Evolutionary conservation across 768 basidiomycete species (phyloP), one percentile per base, ranked within the genome.

Genomic region (Megacollybia marginata): DNA sequence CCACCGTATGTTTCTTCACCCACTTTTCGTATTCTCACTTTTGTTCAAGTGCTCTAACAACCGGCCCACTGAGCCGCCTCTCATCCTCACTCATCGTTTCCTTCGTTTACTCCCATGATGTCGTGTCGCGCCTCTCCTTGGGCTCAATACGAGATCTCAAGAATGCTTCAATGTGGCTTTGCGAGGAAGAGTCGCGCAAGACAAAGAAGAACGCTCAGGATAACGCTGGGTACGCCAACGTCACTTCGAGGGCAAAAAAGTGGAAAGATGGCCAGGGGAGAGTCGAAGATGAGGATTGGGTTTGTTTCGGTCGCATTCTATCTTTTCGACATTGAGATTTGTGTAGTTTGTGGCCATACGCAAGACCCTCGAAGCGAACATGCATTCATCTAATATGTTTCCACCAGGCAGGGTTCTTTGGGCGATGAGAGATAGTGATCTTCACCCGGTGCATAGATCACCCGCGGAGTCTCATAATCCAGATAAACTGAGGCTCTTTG

Each of bases 301-400:
- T 81, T 46, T 43, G 66, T 16, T 36, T 43, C 2, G 28, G 20
- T 46, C 48, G 8, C 42, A 42, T 36, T 5, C 16, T 28, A 9
- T 34, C 15, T 16, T 46, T 40, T 42, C 33, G n/a, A 42, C 48
- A 19, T n/a, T 48, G 46, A 45, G 47, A 16, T 15, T 36, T 38
- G 15, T 51, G 23, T 49, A 91, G 89, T 88, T 92, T 58, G 69
- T 91, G 35, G 78, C 87, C 0, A 76, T 86, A 51, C 79, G 89
- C 42, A 91, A 88, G 71, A 90, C 88, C 2, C 73, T 92, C 0
- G 87, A 91, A 62, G 88, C 88, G 42, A 89, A 87, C 52, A 91
- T 92, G 88, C 76, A 80, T 45, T 78, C 74, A 69, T 67, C 78
- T 2, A 74, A 82, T 55, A 74, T 88, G 62, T 89, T 78, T 53